phyloP scores from a whole-genome alignment of 2,329 filamentous ascomycete genomes.

The Fusarium longipes region DNA sequence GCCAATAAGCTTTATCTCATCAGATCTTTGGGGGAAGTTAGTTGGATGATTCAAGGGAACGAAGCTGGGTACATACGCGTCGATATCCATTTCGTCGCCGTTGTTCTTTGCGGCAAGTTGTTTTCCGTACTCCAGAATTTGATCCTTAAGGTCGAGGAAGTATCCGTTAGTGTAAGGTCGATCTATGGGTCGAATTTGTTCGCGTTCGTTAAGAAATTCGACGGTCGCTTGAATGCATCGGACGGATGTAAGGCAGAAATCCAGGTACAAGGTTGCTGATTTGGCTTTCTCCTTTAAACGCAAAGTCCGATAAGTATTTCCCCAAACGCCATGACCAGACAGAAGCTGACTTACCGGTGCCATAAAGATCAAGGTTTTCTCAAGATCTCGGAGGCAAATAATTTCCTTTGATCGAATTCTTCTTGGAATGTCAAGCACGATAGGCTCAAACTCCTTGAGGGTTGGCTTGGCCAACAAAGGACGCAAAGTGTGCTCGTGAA shows the following conservation, averaged over 20 bases:
- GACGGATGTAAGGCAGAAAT: conserved; percentile 91
- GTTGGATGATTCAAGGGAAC: conserved; percentile 46
- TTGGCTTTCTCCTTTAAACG: conserved; percentile 82
- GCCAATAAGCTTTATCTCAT: conserved; percentile 83
- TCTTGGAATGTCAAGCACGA: conserved; percentile 81
- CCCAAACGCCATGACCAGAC: conserved; percentile 67
- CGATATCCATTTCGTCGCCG: conserved; percentile 67
- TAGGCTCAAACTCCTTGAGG: conserved; percentile 82
- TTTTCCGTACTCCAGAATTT: conserved; percentile 89
- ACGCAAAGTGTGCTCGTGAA: conserved; percentile 80
- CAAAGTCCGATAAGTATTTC: conserved; percentile 76
- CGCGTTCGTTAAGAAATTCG: conserved; percentile 84
- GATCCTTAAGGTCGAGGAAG: conserved; percentile 94
- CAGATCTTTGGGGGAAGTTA: conserved; percentile 55
- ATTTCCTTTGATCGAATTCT: conserved; percentile 88
- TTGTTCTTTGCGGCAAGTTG: conserved; percentile 80
- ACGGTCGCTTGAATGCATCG: conserved; percentile 91
- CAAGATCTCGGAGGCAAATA: conserved; percentile 89
- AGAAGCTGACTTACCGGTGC: conserved; percentile 86
- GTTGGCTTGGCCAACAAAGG: conserved; percentile 79
- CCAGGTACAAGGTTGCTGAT: conserved; percentile 76
- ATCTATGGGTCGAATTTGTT: conserved; percentile 86
- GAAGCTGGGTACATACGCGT: conserved; percentile 62
- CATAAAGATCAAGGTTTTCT: conserved; percentile 91
- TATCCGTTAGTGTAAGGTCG: conserved; percentile 95